A percentile compares a stretch with the other conserved stretches of the same genome.
These are phyloP conservation scores for Conringia planisiliqua DNA, from an alignment of 345 rosid genomes.

Conservation along the genomic window DNA sequence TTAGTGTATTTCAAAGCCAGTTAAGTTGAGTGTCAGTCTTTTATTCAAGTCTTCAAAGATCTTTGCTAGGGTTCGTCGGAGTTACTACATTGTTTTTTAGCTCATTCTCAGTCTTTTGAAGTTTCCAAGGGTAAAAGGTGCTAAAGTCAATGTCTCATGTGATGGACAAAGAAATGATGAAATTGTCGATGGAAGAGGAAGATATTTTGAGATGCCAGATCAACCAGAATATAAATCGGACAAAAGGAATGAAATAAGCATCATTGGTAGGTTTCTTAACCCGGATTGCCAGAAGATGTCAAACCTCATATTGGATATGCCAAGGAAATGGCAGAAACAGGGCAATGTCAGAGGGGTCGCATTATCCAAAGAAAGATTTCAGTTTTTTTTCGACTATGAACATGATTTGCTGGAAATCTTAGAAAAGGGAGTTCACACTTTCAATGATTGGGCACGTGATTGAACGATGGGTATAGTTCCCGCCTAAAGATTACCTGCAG, in stretches of 20 bases:
- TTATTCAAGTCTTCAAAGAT: too few relatives aligned
- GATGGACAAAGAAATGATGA: too few relatives aligned
- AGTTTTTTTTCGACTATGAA: neutral
- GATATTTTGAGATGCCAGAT: too few relatives aligned
- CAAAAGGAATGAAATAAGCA: neutral
- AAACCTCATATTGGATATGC: neutral
- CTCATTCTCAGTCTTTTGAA: too few relatives aligned
- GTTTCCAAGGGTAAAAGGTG: too few relatives aligned
- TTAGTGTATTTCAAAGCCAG: too few relatives aligned
- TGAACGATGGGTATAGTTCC: neutral
- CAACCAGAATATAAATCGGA: too few relatives aligned
- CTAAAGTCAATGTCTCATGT: too few relatives aligned
- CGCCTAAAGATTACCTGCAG: neutral
- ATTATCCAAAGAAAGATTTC: neutral
- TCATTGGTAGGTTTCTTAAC: neutral
- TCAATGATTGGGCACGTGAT: neutral
- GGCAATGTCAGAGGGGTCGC: neutral
- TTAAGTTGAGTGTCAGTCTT: too few relatives aligned
- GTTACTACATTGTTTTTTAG: too few relatives aligned
- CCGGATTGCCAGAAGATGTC: neutral
- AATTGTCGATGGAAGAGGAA: too few relatives aligned
- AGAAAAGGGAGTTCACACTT: neutral
- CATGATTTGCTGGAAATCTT: neutral
- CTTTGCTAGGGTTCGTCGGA: too few relatives aligned
- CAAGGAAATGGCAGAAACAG: neutral